Base-by-base conservation (phyloP, 768 basidiomycete genomes). In the Podaxis rugospora region DNA sequence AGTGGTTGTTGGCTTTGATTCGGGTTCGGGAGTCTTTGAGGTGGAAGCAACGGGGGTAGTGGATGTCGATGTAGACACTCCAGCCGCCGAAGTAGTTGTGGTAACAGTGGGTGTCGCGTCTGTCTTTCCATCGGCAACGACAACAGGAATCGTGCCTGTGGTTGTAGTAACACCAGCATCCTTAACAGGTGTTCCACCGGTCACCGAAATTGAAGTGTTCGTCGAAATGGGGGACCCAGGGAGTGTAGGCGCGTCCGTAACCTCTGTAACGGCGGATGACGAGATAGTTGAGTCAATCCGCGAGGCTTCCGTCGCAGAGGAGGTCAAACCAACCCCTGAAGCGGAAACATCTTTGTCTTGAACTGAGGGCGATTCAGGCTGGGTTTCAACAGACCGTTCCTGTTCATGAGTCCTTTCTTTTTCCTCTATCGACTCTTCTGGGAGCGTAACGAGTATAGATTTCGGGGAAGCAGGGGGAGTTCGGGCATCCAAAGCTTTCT, bases 201-300 rank as follows among this genome's bases (percentile, higher is more conserved):
- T 71, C 1, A 69, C 62, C 7, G 86, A 87, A 2, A 87, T 62
- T 0, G 87, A 88, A 3, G 88, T 88, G 51, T 76, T 79, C 3
- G 83, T 82, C 13, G 87, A 86, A 3, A 78, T 71, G 1, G 88
- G 88, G 0, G 88, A 89, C 0, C 77, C 76, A 32, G 82, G 81
- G 13, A 79, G 74, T 3, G 83, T 85, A 1, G 79, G 76, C 4
- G 81, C 75, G 23, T 80, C 77, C 0, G 83, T 81, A 1, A 75
- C 76, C 65, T 83, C 83, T 0, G 83, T 81, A 7, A 75, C 79
- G 1, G 80, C 75, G 0, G 80, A 80, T 18, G 84, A 83, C 18
- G 79, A 74, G 0, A 70, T 72, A 0, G 78, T 76, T 5, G 74
- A 66, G 14, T 70, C 67, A 10, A 75, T 71, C n/a, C 46, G 58